These are phyloP conservation scores for Cydonia oblonga DNA, from an alignment of 331 rosid species.

Conservation along the genomic window DNA sequence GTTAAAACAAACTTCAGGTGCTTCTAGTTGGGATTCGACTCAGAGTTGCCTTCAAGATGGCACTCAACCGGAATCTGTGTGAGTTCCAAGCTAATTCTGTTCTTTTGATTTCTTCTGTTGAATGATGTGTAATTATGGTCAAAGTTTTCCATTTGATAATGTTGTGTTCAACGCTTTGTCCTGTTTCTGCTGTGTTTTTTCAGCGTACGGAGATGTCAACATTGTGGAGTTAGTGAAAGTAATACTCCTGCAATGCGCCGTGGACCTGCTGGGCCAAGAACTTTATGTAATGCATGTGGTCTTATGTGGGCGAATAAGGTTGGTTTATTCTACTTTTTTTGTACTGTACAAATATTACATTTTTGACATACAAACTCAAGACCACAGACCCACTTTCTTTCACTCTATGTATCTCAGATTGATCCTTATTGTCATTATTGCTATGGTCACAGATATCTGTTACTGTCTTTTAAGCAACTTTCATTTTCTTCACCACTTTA, in stretches of 20 bases:
- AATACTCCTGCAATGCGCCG: slow-evolving; percentile 99
- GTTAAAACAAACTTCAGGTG: slow-evolving; percentile 53
- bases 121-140: neutral
- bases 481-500: slow-evolving; percentile 13
- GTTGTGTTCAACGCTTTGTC: neutral
- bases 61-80: slow-evolving; percentile 56
- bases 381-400: neutral
- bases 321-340: slow-evolving; percentile 17
- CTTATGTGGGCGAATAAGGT: slow-evolving; percentile 99
- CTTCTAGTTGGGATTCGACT: slow-evolving; percentile 55
- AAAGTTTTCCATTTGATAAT: neutral
- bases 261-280: slow-evolving; percentile 97
- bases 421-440: neutral
- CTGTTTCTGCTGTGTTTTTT: neutral
- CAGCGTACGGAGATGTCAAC: slow-evolving; percentile 69
- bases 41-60: slow-evolving; percentile 51
- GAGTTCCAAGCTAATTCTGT: slow-evolving; percentile 34
- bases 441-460: neutral
- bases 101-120: too few species aligned
- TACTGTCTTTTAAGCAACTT: neutral
- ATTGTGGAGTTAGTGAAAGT: slow-evolving; percentile 82
- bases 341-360: neutral
- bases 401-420: neutral
- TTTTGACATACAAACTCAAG: neutral
- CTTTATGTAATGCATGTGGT: slow-evolving; percentile 94